phyloP scores from a whole-genome alignment of 306 rosid species.

The Gleditsia sinensis region DNA sequence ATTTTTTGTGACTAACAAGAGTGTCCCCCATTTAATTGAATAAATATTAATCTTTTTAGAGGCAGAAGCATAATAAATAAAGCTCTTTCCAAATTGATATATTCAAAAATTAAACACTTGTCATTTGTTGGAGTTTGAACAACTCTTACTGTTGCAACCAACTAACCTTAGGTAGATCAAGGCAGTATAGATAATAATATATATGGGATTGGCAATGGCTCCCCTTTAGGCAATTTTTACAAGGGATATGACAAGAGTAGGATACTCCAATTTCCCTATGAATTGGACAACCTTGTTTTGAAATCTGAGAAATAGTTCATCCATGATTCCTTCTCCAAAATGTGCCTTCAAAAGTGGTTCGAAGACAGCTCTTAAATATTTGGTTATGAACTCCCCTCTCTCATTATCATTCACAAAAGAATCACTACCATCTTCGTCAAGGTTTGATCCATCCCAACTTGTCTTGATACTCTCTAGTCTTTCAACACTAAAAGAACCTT shows the following conservation, averaged over 20 bases:
- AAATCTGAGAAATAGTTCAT: conserved; percentile 44
- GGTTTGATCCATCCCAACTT: conserved; percentile 1
- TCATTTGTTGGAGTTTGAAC: too few species aligned
- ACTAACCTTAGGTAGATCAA: too few species aligned
- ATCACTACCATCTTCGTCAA: neutral
- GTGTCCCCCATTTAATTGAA: too few species aligned
- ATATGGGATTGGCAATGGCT: too few species aligned
- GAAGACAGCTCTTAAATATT: conserved; percentile 37
- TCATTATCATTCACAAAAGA: conserved; percentile 1
- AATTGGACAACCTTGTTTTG: conserved; percentile 18
- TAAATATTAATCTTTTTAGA: too few species aligned
- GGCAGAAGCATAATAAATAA: too few species aligned
- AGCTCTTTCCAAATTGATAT: too few species aligned
- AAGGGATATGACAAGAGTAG: conserved; percentile 33
- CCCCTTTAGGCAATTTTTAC: neutral
- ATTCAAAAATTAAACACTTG: too few species aligned
- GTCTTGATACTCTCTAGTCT: conserved; percentile 26
- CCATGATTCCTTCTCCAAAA: conserved; percentile 49
- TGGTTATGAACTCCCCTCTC: conserved; percentile 27
- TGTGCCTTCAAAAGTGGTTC: conserved; percentile 47
- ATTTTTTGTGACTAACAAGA: too few species aligned
- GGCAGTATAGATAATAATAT: too few species aligned
- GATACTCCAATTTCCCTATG: conserved; percentile 22
- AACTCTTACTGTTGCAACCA: too few species aligned
- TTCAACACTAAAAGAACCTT: conserved; percentile 46